Conservation (phyloP, 192 early-diverging fungal species). For the Podila minutissima region DNA sequence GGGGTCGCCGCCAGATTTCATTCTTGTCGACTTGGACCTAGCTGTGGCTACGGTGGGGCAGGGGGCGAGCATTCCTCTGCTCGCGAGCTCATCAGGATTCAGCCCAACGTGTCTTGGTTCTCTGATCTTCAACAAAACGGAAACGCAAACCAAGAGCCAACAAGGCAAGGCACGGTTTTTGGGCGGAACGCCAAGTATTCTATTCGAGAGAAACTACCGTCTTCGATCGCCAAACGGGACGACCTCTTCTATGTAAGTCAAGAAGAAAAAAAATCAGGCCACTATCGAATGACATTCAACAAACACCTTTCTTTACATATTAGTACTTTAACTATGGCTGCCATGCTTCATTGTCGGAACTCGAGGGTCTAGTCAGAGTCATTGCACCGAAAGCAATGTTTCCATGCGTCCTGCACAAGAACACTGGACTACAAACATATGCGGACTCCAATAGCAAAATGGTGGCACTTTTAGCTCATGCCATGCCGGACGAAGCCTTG, state of each 20-base stretch:
- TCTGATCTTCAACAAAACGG: constrained; percentile 7
- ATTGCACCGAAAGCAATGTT: constrained; percentile 20
- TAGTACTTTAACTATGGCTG: constrained; percentile 40
- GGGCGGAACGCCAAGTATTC: constrained; percentile 6
- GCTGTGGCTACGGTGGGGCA: constrained; percentile 37
- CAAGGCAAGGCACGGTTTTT: constrained; percentile 1
- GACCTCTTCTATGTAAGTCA: constrained; percentile 32
- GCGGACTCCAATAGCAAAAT: constrained; percentile 21
- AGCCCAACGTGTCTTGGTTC: constrained; percentile 45
- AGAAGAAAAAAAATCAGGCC: background rate
- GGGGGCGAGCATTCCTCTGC: constrained; percentile 27
- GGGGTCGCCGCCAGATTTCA: constrained; percentile 31
- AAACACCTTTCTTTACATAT: background rate
- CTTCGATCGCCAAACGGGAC: constrained; percentile 21
- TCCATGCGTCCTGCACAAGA: constrained; percentile 42
- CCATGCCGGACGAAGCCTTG: constrained; percentile 4
- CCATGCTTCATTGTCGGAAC: constrained; percentile 35
- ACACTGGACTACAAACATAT: constrained; percentile 4
- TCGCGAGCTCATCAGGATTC: constrained; percentile 40
- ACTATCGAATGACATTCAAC: background rate
- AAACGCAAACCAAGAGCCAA: background rate
- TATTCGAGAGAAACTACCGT: constrained; percentile 24
- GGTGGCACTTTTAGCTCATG: constrained; percentile 11
- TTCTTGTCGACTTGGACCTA: constrained; percentile 34
- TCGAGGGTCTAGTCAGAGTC: constrained; percentile 19